Percentiles rank a stretch among this genome's conserved stretches.
phyloP scores from a whole-genome alignment of 75 land plant species.

The Ceratopteris richardii region DNA sequence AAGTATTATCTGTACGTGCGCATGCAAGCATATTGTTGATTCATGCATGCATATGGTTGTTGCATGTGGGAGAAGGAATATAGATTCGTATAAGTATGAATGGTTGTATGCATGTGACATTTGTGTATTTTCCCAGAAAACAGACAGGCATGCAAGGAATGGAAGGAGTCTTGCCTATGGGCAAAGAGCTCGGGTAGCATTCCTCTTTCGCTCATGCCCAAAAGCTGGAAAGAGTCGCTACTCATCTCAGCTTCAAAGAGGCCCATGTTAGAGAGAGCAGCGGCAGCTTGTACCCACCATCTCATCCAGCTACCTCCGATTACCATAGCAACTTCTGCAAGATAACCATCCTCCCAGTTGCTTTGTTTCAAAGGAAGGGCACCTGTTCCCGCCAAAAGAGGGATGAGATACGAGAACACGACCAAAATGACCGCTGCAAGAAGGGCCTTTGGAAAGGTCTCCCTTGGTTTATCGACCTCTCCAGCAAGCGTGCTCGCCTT shows the following conservation, averaged over 20 bases:
- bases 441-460: slow-evolving; percentile 41
- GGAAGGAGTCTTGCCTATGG: too few species aligned
- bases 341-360: slow-evolving; percentile 50
- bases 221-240: slow-evolving; percentile 65
- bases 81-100: too few species aligned
- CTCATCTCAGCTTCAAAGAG: slow-evolving; percentile 78
- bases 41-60: too few species aligned
- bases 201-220: slow-evolving; percentile 59
- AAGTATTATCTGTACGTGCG: too few species aligned
- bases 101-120: too few species aligned
- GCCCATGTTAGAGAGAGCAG: slow-evolving; percentile 77
- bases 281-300: slow-evolving; percentile 77
- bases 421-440: slow-evolving; percentile 31
- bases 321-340: slow-evolving; percentile 29
- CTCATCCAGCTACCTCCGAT: slow-evolving; percentile 51
- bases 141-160: too few species aligned
- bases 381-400: slow-evolving; percentile 45
- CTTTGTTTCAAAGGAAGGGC: slow-evolving; percentile 12
- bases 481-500: slow-evolving; percentile 50
- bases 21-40: too few species aligned
- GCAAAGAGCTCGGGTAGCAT: slow-evolving; percentile 49
- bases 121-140: too few species aligned
- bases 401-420: slow-evolving; percentile 28
- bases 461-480: slow-evolving; percentile 36
- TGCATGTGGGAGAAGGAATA: too few species aligned